Evolutionary conservation across 1,139 yeast genomes (phyloP).

Genomic region (Hanseniaspora uvarum): DNA sequence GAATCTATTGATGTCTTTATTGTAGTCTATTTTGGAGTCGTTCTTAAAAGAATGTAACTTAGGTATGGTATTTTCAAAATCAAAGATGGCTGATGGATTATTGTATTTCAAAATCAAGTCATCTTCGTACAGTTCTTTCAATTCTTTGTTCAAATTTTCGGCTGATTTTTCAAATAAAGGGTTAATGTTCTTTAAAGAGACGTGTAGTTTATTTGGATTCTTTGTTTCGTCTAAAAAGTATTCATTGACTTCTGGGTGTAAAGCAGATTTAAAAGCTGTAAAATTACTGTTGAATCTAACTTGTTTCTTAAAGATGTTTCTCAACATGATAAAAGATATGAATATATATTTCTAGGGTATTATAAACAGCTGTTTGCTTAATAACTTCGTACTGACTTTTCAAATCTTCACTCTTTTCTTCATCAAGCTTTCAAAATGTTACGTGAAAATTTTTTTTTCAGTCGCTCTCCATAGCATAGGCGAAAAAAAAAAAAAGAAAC

Average conservation of each 20-base stretch:
- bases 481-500: not conserved
- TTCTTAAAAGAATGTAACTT: slow-evolving; percentile 9
- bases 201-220: not conserved
- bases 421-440: no score
- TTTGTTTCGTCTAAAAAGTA: not conserved
- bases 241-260: not conserved
- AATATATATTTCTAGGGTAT: no score
- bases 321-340: not conserved
- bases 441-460: no score
- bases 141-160: not conserved
- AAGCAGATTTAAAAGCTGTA: not conserved
- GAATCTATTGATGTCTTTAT: slow-evolving; percentile 10
- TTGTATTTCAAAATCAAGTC: slow-evolving; percentile 1
- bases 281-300: not conserved
- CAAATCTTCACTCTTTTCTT: no score
- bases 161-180: slow-evolving; percentile 1
- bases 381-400: no score
- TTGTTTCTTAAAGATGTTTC: not conserved
- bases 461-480: no score
- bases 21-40: slow-evolving; percentile 4
- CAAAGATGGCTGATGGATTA: slow-evolving; percentile 1
- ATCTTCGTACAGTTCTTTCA: not conserved
- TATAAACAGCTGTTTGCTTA: no score
- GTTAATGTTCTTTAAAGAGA: not conserved
- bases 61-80: slow-evolving; percentile 13